Evolutionary conservation across 129 eudicot genomes (phyloP).

Genomic region (Apium graveolens): DNA sequence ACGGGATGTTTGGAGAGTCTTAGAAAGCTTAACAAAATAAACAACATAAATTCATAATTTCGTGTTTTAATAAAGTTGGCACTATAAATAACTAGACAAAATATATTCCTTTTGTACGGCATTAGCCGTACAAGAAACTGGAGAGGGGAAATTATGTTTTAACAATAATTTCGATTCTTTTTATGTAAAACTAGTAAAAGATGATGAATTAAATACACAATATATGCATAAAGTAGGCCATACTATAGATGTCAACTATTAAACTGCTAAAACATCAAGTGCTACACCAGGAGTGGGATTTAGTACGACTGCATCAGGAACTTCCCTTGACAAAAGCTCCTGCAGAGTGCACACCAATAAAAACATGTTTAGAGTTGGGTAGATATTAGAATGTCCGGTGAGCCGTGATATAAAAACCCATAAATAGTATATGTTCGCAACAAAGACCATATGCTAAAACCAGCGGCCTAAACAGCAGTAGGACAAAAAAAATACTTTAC

Average conservation of each 20-base stretch:
- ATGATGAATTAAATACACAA: background rate
- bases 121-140: too few relatives aligned
- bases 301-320: constrained; percentile 26
- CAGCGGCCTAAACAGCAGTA: background rate
- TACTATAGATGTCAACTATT: background rate
- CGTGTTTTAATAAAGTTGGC: too few relatives aligned
- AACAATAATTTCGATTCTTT: too few relatives aligned
- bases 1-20: too few relatives aligned
- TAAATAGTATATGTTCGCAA: background rate
- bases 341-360: background rate
- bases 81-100: too few relatives aligned
- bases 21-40: too few relatives aligned
- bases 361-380: background rate
- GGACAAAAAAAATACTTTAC: background rate
- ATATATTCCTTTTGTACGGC: too few relatives aligned
- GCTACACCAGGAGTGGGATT: constrained; percentile 82
- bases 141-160: too few relatives aligned
- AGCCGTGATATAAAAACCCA: background rate
- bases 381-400: background rate
- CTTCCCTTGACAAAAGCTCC: constrained; percentile 7
- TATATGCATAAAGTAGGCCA: background rate
- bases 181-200: background rate
- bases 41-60: too few relatives aligned
- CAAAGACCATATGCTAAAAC: background rate
- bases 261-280: constrained; percentile 36